These are phyloP conservation scores for Cordyceps tenuipes DNA, from an alignment of 2,329 filamentous ascomycete species.

Conservation along the genomic window DNA sequence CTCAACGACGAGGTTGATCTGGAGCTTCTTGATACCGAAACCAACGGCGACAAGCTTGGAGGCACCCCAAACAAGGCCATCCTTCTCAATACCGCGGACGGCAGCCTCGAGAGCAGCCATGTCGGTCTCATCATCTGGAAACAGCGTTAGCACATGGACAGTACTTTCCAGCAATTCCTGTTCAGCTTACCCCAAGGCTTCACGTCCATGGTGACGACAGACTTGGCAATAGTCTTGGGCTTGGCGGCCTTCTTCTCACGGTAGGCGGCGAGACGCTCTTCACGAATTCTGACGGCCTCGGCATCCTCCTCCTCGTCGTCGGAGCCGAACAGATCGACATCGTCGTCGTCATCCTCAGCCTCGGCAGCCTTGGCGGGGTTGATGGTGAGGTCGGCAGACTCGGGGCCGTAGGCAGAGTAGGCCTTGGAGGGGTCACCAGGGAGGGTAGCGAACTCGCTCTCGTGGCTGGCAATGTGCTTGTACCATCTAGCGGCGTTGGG, in stretches of 20 bases:
- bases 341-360: conserved; percentile 69
- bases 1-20: conserved; percentile 96
- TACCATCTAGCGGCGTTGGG: conserved; percentile 95
- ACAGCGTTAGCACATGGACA: conserved; percentile 17
- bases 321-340: conserved; percentile 87
- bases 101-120: conserved; percentile 72
- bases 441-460: conserved; percentile 85
- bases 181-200: conserved; percentile 90
- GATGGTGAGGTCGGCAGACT: conserved; percentile 64
- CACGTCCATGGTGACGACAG: conserved; percentile 87
- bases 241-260: conserved; percentile 94
- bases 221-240: conserved; percentile 89
- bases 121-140: conserved; percentile 80
- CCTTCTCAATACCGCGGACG: conserved; percentile 78
- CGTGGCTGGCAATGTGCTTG: conserved; percentile 93
- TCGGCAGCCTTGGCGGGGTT: conserved; percentile 77
- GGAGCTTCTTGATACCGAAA: conserved; percentile 98
- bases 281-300: conserved; percentile 74
- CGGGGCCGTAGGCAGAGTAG: conserved; percentile 86
- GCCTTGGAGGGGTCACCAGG: conserved; percentile 85
- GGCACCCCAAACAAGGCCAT: conserved; percentile 92
- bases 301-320: conserved; percentile 92
- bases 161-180: not conserved
- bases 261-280: conserved; percentile 89
- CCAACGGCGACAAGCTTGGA: conserved; percentile 85